Conservation (phyloP, 495 filamentous ascomycete genomes). For the Daldinia bambusicola region DNA sequence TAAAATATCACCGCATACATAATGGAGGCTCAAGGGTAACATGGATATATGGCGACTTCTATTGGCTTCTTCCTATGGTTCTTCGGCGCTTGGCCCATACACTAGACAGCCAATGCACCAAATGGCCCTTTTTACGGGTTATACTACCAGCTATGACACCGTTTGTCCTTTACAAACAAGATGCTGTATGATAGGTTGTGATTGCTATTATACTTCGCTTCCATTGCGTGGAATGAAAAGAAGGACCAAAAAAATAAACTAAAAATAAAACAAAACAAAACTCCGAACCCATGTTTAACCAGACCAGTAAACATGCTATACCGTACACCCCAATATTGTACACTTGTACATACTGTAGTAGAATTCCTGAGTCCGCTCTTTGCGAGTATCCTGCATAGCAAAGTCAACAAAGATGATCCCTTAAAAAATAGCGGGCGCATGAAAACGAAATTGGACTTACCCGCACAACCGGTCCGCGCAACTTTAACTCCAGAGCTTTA, state of each 20-base stretch:
- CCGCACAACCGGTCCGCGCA: conserved; percentile 31
- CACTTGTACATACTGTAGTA: conserved; percentile 17
- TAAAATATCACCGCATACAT: conserved; percentile 35
- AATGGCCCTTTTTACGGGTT: not conserved
- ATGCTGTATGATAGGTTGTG: not conserved
- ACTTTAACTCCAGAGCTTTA: conserved; percentile 29
- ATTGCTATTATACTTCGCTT: not conserved
- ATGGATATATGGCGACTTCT: not conserved
- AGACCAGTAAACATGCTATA: not conserved
- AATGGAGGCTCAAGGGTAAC: conserved; percentile 1
- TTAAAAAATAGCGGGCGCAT: not conserved
- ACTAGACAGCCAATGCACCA: not conserved
- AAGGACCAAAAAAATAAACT: too few relatives aligned
- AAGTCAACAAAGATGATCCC: conserved; percentile 17
- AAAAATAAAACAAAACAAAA: not conserved
- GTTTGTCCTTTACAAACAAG: not conserved
- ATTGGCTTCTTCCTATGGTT: not conserved
- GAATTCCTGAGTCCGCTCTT: not conserved
- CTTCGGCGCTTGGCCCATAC: conserved; percentile 28
- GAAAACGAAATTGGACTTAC: conserved; percentile 20
- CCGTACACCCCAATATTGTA: conserved; percentile 17
- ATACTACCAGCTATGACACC: conserved; percentile 3
- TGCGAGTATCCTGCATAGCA: conserved; percentile 8
- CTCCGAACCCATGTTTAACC: conserved; percentile 2
- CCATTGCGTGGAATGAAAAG: not conserved